Evolutionary conservation across 768 basidiomycete genomes (phyloP), one percentile per base, ranked within the genome.

Genomic region (Trichaptum fuscoviolaceum): DNA sequence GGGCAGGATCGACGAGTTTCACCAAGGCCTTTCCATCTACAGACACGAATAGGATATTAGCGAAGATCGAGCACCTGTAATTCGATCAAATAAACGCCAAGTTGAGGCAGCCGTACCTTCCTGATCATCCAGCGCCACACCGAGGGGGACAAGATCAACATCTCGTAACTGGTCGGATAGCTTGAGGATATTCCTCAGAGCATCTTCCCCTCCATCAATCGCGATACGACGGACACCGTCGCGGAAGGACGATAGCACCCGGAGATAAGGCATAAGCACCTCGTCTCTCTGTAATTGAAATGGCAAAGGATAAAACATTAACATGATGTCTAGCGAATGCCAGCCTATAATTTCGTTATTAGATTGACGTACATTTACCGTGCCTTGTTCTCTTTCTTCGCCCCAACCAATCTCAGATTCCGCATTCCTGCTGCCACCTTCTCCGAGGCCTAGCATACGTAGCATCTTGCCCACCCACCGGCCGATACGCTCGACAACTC

Each of bases 121-220:
- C 79, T 95, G 93, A 79, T 99, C 97, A 74, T 99, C 97, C 35
- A 99, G 80, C 8, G 95, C 95, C 7, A 99, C 93, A 8, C 97
- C 97, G 63, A 99, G 81, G n/a, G 95, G 90, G 58, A 96, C 89
- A 58, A 98, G 80, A 73, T 97, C 96, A 35, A 85, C 81, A 74
- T 99, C 96, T 18, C 97, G 87, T 67, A 99, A 83, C 69, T 86
- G 88, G 79, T 99, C 97, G 72, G 89, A 95, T 25, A 97, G 84
- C 24, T 86, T 83, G 61, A 99, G 80, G 69, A 98, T 92, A 68
- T 96, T 92, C 74, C 87, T 87, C 52, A 90, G 76, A 1, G 91
- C 84, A 23, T 82, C 77, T 10, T 88, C 86, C 23, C 81, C 80
- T 73, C 87, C 89, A 34, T 81, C 82, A 71, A 95, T 94, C 7